A percentile compares a stretch with the other conserved stretches of the same genome.
Conservation (phyloP, 1,139 yeast genomes). For the Diutina mesorugosa region DNA sequence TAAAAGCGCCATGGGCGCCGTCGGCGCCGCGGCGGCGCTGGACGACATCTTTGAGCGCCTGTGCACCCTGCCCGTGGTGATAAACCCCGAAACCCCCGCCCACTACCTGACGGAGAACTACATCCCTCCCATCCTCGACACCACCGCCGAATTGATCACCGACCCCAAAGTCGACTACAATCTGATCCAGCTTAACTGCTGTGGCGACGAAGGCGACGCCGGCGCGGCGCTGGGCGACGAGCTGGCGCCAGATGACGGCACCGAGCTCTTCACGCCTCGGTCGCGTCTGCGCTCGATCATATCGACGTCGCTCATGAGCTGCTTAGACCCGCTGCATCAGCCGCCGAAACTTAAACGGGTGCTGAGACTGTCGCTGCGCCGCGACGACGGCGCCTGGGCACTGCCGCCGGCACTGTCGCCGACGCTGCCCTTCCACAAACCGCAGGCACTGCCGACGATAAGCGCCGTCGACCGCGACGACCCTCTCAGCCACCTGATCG, state of each 20-base stretch:
- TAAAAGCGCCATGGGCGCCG: background rate
- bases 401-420: background rate
- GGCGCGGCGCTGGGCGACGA: background rate
- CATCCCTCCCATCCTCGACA: conserved; percentile 19
- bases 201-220: background rate
- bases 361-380: background rate
- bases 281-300: background rate
- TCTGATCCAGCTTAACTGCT: background rate
- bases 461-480: background rate
- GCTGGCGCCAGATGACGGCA: background rate
- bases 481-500: conserved; percentile 10
- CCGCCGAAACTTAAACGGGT: background rate
- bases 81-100: conserved; percentile 7
- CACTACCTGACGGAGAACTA: conserved; percentile 19
- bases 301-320: background rate
- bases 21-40: background rate
- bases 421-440: background rate
- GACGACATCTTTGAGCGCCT: background rate
- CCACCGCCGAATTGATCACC: conserved; percentile 17
- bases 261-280: background rate
- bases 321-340: background rate
- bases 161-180: conserved; percentile 15
- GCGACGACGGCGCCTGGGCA: background rate
- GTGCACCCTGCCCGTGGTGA: background rate
- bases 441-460: background rate